Percentiles rank a stretch among this genome's conserved stretches.
Evolutionary conservation across 371 early-diverging fungal genomes (phyloP).

Genomic region (Mucor indicus): DNA sequence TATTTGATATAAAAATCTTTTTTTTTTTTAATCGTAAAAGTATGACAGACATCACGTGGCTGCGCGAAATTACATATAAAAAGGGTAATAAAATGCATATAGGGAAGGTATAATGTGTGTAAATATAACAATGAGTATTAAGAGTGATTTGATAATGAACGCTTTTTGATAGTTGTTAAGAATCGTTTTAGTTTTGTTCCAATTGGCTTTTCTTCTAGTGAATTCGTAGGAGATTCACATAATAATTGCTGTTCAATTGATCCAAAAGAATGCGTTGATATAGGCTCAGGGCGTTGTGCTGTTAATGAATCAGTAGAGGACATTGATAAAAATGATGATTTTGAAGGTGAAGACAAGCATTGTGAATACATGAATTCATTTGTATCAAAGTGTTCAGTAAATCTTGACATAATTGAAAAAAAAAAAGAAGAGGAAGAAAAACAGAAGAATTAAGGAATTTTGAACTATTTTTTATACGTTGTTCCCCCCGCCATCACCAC

Average conservation of each 20-base stretch:
- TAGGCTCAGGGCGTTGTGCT: constrained; percentile 1
- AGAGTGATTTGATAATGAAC: constrained; percentile 11
- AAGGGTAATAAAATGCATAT: no score
- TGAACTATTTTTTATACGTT: no score
- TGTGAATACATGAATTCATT: constrained; percentile 9
- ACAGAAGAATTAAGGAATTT: background rate
- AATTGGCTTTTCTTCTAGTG: background rate
- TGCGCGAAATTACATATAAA: no score
- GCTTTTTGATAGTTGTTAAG: constrained; percentile 19
- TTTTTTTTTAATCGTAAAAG: no score
- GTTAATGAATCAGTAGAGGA: constrained; percentile 12
- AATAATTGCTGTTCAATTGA: constrained; percentile 6
- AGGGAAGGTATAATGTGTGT: no score
- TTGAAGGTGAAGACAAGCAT: constrained; percentile 14
- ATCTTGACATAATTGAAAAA: constrained; percentile 14
- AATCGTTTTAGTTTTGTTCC: constrained; percentile 14
- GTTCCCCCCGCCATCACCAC: no score
- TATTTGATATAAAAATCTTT: no score
- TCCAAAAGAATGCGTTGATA: constrained; percentile 1
- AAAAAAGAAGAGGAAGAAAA: background rate
- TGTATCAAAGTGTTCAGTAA: constrained; percentile 23
- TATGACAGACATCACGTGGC: no score
- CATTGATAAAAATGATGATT: constrained; percentile 12
- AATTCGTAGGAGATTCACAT: no score
- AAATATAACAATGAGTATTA: no score